Evolutionary conservation across 352 stramenopile genomes (phyloP), one percentile per base, ranked within the genome.

Genomic region (Pythium scleroteichum): DNA sequence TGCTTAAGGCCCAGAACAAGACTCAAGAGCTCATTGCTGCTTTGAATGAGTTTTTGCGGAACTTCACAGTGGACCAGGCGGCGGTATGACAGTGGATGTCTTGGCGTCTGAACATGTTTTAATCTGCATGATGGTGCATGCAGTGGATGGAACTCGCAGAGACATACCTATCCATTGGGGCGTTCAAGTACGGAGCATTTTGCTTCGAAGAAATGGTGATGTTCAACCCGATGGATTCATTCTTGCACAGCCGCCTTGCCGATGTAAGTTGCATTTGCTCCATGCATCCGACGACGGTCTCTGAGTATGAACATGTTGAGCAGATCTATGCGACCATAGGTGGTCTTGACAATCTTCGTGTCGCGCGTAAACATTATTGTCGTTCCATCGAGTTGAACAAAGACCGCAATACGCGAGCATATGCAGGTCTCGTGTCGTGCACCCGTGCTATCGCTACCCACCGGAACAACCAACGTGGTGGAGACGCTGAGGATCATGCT

Each of bases 151-250:
- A 78, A 41, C 59, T 82, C 3, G 64, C 48, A 0, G 73, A 78
- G 49, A 62, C 64, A n/a, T 64, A 82, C 58, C 40, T 76, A 19
- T 58, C 57, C 6, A 52, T 69, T 12, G 68, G 64, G 7, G 64
- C 71, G 10, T 79, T 72, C 54, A 53, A 55, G 20, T 71, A 75
- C 42, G 73, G 70, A 24, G 69, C 66, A 8, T 82, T 79, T 57
- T 79, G 73, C 71, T 82, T 73, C 39, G 73, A 82, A 41, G 73
- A 82, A 47, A 47, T 82, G 16, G 65, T 76, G 44, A 35, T 82
- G 33, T 64, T 70, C 26, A 78, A 82, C 51, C 73, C 73, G 19
- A 63, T 75, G 49, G 69, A 74, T 42, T 71, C 69, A n/a, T 71
- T 74, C 56, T 54, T 73, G 38, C 70, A 79, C 53, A 68, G 53